These are phyloP conservation scores for Ophiocordyceps camponoti-rufipedis DNA, from an alignment of 2,329 filamentous ascomycete genomes.

Conservation along the genomic window DNA sequence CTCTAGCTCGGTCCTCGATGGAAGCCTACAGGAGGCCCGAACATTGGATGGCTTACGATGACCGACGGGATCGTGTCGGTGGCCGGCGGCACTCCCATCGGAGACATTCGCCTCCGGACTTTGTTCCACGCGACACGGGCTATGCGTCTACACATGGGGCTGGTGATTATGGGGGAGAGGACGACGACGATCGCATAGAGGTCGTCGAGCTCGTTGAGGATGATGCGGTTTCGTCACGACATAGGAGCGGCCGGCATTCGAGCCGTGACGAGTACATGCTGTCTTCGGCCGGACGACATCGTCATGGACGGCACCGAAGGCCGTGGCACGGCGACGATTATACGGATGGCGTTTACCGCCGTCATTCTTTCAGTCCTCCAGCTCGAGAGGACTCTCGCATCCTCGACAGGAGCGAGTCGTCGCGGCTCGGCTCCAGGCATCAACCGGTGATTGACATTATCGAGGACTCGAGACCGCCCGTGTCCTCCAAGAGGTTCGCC, in stretches of 20 bases:
- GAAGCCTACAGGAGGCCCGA: constrained; percentile 13
- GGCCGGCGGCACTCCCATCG: constrained; percentile 1
- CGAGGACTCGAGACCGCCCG: constrained; percentile 15
- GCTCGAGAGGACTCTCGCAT: constrained; percentile 10
- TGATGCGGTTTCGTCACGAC: constrained; percentile 2
- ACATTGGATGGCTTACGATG: constrained; percentile 10
- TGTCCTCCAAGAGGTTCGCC: constrained; percentile 13
- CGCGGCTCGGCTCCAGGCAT: constrained; percentile 9
- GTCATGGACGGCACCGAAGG: constrained; percentile 7
- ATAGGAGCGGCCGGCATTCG: constrained; percentile 4
- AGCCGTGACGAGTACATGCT: constrained; percentile 11
- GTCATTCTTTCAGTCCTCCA: constrained; percentile 11
- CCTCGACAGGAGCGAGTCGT: constrained; percentile 11
- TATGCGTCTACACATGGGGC: constrained; percentile 1
- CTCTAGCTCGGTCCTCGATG: constrained; percentile 10
- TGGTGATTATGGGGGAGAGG: neutral
- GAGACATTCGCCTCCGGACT: constrained; percentile 5
- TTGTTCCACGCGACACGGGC: constrained; percentile 1
- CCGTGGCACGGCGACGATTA: constrained; percentile 3
- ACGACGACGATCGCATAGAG: constrained; percentile 6
- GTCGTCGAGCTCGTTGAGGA: constrained; percentile 10
- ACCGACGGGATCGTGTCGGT: constrained; percentile 1
- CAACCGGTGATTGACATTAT: constrained; percentile 12
- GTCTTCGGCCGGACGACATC: constrained; percentile 8
- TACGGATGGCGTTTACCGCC: constrained; percentile 6